Percentiles rank a stretch among this genome's conserved stretches.
These are phyloP conservation scores for Blepharisma undulans DNA, from an alignment of 169 alveolate genomes.

Conservation along the genomic window DNA sequence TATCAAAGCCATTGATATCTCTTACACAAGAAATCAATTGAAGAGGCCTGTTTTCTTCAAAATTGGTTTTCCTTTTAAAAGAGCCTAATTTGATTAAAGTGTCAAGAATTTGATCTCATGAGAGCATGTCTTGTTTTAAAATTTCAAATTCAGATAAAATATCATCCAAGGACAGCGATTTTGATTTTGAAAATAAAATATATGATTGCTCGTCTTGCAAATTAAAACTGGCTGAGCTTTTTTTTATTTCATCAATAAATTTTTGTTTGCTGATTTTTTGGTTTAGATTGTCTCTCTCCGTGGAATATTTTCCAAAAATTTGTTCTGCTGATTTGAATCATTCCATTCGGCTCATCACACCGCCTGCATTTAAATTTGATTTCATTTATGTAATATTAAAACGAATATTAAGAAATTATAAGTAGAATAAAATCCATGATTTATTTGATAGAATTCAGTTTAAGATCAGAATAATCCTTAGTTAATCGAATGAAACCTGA, in stretches of 20 bases:
- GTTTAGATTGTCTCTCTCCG: not conserved
- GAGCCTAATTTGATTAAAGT: not conserved
- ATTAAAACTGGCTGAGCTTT: not conserved
- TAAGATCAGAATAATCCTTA: not conserved
- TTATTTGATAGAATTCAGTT: not conserved
- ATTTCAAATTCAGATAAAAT: not conserved
- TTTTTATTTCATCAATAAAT: not conserved
- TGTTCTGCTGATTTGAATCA: not conserved
- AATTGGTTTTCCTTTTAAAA: not conserved
- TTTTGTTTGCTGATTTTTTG: not conserved
- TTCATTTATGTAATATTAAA: not conserved
- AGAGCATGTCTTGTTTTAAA: not conserved
- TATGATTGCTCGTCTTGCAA: not conserved
- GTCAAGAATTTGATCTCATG: not conserved
- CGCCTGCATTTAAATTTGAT: not conserved
- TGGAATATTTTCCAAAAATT: not conserved
- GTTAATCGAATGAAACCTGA: not conserved
- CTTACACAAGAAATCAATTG: not conserved
- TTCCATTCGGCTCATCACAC: constrained; percentile 9
- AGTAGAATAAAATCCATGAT: too few species aligned
- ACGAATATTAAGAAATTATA: not conserved
- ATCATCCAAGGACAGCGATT: not conserved
- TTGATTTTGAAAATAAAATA: not conserved
- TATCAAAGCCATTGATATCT: not conserved
- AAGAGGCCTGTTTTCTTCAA: not conserved